Evolutionary conservation across 2,329 filamentous ascomycete species (phyloP).

Genomic region (Trichothecium roseum): DNA sequence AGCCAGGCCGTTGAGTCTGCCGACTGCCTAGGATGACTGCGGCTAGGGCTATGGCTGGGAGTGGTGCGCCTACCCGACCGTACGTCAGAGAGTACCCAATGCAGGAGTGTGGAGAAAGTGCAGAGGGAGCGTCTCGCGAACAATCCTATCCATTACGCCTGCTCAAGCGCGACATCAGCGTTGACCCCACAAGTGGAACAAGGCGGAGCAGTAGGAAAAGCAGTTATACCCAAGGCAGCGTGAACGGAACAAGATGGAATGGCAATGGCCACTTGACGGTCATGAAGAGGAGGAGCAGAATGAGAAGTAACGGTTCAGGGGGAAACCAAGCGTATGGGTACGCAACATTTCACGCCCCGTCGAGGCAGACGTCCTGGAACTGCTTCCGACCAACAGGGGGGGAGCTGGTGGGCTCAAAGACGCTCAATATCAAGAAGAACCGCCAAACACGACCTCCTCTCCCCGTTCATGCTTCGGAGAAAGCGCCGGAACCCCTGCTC

Average conservation of each 20-base stretch:
- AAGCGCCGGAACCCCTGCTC: too few species aligned
- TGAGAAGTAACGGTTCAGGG: too few species aligned
- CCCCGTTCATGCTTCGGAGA: not conserved
- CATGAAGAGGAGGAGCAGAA: slow-evolving; percentile 20
- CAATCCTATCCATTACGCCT: slow-evolving; percentile 39
- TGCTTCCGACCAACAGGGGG: not conserved
- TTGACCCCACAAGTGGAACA: slow-evolving; percentile 6
- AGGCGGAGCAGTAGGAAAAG: slow-evolving; percentile 9
- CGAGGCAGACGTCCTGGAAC: not conserved
- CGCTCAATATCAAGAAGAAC: slow-evolving; percentile 3
- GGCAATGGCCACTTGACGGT: slow-evolving; percentile 18
- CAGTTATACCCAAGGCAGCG: slow-evolving; percentile 17
- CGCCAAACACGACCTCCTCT: not conserved
- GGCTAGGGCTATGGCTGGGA: too few species aligned
- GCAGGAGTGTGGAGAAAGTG: too few species aligned
- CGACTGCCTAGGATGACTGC: too few species aligned
- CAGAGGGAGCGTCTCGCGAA: slow-evolving; percentile 10
- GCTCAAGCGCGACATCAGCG: slow-evolving; percentile 24
- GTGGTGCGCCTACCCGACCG: too few species aligned
- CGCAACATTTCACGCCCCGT: not conserved
- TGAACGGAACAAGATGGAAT: slow-evolving; percentile 7
- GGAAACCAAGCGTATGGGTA: too few species aligned
- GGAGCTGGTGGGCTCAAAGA: not conserved
- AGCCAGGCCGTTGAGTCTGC: too few species aligned
- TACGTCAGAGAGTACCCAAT: too few species aligned